A percentile compares a stretch with the other conserved stretches of the same genome.
Conservation (phyloP, 106 monocot genomes). For the Dendrobium officinale region DNA sequence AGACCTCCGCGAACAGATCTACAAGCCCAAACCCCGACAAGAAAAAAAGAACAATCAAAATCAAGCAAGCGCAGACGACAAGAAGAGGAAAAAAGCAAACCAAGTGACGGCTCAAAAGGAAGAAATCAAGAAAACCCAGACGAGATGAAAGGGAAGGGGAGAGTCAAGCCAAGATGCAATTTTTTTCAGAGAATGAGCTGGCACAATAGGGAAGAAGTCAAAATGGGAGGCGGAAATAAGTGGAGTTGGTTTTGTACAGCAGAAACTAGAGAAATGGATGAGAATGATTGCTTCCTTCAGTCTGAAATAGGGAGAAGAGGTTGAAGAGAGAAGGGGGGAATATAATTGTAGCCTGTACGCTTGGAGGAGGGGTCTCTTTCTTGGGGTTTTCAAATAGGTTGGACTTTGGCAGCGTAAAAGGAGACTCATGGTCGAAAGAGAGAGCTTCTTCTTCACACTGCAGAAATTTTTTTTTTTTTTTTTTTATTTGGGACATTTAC, state of each 20-base stretch:
- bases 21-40: neutral
- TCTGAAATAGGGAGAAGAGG: neutral
- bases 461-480: too few species aligned
- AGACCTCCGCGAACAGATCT: neutral
- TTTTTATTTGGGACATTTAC: too few species aligned
- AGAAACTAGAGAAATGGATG: conserved; percentile 3
- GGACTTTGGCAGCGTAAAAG: neutral
- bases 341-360: too few species aligned
- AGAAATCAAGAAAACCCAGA: too few species aligned
- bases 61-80: neutral
- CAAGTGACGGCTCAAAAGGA: neutral
- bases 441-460: too few species aligned
- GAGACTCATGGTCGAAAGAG: neutral
- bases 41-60: too few species aligned
- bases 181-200: neutral
- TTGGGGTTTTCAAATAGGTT: conserved; percentile 4
- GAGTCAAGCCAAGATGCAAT: too few species aligned
- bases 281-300: neutral
- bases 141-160: too few species aligned
- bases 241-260: neutral
- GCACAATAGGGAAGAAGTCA: neutral
- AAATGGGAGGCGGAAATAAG: neutral
- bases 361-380: neutral
- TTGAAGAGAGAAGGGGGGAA: too few species aligned
- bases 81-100: neutral